These are phyloP conservation scores for Infundibulicybe gibba DNA, from an alignment of 768 basidiomycete genomes.

Conservation along the genomic window DNA sequence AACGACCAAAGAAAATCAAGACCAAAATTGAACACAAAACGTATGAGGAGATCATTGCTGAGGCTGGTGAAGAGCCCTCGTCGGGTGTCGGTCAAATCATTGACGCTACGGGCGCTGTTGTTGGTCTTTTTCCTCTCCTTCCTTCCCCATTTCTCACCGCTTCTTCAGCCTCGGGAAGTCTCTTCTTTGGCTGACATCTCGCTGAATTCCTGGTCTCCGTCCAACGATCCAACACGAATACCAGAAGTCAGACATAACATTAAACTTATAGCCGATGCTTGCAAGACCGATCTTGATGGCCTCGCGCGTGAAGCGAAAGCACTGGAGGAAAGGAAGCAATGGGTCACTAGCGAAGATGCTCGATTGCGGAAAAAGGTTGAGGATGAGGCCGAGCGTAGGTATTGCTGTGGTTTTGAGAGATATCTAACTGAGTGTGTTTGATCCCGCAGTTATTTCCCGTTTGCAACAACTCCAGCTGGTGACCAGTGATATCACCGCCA, in stretches of 20 bases:
- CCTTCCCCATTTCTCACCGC: neutral
- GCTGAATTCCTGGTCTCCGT: conserved; percentile 78
- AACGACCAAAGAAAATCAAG: conserved; percentile 80
- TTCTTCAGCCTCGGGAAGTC: conserved; percentile 75
- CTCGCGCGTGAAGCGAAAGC: conserved; percentile 88
- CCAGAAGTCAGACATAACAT: conserved; percentile 98
- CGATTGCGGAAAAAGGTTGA: conserved; percentile 66
- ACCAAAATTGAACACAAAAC: conserved; percentile 91
- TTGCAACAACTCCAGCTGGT: conserved; percentile 76
- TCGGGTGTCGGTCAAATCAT: conserved; percentile 82
- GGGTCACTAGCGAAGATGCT: conserved; percentile 64
- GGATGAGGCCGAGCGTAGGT: conserved; percentile 75
- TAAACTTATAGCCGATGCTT: conserved; percentile 77
- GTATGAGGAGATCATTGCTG: conserved; percentile 92
- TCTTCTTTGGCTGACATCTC: conserved; percentile 79
- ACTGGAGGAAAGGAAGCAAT: conserved; percentile 76
- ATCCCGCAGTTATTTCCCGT: conserved; percentile 62
- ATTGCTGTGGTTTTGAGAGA: neutral
- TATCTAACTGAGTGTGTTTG: conserved; percentile 3
- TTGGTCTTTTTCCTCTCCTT: conserved; percentile 29
- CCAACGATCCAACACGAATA: conserved; percentile 82
- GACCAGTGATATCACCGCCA: conserved; percentile 63
- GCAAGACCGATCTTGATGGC: conserved; percentile 82
- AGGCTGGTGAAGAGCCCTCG: conserved; percentile 64
- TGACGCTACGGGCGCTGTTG: conserved; percentile 91